phyloP scores from a whole-genome alignment of 345 rosid species.

The Cardamine chenopodiifolia region DNA sequence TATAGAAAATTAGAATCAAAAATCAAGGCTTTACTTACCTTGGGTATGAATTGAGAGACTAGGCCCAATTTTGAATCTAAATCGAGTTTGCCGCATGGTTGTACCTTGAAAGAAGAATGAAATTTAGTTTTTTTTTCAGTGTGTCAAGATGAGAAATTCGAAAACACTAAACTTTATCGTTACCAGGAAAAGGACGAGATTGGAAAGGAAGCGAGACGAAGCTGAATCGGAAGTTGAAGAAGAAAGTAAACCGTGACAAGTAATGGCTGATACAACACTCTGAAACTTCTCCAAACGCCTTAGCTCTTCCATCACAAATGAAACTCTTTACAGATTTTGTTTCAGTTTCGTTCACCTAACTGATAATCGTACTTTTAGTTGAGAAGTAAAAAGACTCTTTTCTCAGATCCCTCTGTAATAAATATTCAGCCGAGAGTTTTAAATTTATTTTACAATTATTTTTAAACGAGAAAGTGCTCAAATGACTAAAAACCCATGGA shows the following conservation, averaged over 20 bases:
- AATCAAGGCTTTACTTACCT: constrained; percentile 46
- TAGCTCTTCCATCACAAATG: constrained; percentile 57
- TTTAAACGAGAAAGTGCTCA: too few relatives aligned
- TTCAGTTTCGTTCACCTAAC: constrained; percentile 27
- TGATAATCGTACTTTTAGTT: background rate
- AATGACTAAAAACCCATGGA: too few relatives aligned
- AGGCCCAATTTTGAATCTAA: constrained; percentile 48
- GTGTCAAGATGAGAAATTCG: background rate
- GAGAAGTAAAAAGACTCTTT: too few relatives aligned
- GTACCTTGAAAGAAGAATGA: constrained; percentile 45
- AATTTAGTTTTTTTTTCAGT: background rate
- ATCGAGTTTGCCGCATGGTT: constrained; percentile 71
- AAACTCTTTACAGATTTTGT: too few relatives aligned
- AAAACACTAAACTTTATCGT: background rate
- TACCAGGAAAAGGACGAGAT: constrained; percentile 65
- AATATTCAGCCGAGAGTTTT: too few relatives aligned
- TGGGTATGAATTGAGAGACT: constrained; percentile 51
- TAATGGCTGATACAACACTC: constrained; percentile 52
- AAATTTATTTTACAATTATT: too few relatives aligned
- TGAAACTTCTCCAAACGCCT: constrained; percentile 70
- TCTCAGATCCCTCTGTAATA: too few relatives aligned
- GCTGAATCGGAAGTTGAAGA: constrained; percentile 43
- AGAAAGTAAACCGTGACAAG: constrained; percentile 44
- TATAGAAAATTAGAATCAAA: background rate
- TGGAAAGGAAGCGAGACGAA: constrained; percentile 67